Percentiles rank a stretch among this genome's conserved stretches.
phyloP scores from a whole-genome alignment of 495 filamentous ascomycete species.

The Neurospora sp. region DNA sequence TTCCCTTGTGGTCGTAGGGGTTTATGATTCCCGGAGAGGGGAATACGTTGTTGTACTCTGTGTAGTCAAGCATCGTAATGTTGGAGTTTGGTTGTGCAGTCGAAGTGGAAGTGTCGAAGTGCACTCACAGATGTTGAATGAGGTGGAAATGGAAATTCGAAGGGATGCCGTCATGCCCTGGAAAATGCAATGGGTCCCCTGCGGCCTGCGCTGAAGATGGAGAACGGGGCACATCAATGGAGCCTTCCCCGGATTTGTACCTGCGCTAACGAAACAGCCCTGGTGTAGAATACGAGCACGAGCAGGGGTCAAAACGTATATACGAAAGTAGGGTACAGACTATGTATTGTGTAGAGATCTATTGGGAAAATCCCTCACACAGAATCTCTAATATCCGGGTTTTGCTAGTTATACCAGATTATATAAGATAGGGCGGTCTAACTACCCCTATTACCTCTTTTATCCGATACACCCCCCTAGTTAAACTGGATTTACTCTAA shows the following conservation, averaged over 20 bases:
- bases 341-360: too few relatives aligned
- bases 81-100: not conserved
- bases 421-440: too few relatives aligned
- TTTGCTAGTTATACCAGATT: too few relatives aligned
- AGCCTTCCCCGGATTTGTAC: not conserved
- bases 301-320: too few relatives aligned
- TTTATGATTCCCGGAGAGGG: conserved; percentile 46
- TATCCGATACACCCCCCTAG: too few relatives aligned
- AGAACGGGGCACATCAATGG: not conserved
- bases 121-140: not conserved
- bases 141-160: not conserved
- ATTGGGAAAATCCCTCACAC: too few relatives aligned
- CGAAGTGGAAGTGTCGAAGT: not conserved
- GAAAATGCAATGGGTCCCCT: not conserved
- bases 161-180: not conserved
- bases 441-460: too few relatives aligned
- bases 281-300: too few relatives aligned
- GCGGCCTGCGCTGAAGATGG: not conserved
- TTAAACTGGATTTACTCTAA: too few relatives aligned
- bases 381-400: too few relatives aligned
- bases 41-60: conserved; percentile 55
- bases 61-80: conserved; percentile 30
- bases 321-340: too few relatives aligned
- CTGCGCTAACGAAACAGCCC: not conserved
- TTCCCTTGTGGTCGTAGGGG: conserved; percentile 47